phyloP scores from a whole-genome alignment of 192 early-diverging fungal genomes.

The Kappamyces sp. region DNA sequence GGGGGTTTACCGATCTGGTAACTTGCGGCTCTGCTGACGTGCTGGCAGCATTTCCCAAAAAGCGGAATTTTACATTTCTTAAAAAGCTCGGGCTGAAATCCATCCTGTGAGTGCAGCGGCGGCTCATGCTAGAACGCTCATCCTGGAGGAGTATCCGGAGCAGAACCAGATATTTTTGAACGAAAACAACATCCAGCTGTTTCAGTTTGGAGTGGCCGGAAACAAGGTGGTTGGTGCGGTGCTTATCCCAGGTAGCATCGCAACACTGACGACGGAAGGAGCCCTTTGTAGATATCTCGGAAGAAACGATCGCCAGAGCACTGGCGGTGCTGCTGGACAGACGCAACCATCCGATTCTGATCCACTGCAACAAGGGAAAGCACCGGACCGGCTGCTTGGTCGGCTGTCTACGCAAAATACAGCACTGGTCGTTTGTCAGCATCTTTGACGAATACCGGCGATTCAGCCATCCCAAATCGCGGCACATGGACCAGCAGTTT shows the following conservation, averaged over 20 bases:
- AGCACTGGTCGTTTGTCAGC: conserved; percentile 89
- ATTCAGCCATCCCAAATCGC: conserved; percentile 57
- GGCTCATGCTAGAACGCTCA: conserved; percentile 63
- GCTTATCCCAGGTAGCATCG: too few species aligned
- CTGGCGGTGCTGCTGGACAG: conserved; percentile 37
- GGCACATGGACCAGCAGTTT: conserved; percentile 56
- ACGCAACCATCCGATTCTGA: conserved; percentile 61
- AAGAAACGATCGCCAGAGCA: conserved; percentile 45
- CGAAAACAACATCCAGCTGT: conserved; percentile 76
- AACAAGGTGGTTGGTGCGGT: conserved; percentile 59
- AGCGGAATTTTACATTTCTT: conserved; percentile 90
- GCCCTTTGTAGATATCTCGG: conserved; percentile 50
- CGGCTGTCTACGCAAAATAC: conserved; percentile 90
- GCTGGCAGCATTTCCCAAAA: conserved; percentile 82
- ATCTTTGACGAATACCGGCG: conserved; percentile 98
- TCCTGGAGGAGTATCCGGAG: conserved; percentile 93
- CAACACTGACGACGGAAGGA: background rate
- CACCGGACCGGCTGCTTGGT: conserved; percentile 96
- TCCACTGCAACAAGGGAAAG: conserved; percentile 99
- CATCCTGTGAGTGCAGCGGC: conserved; percentile 60
- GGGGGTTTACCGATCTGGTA: conserved; percentile 73
- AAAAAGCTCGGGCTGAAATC: conserved; percentile 83
- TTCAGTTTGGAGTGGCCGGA: conserved; percentile 95
- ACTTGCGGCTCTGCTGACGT: too few species aligned
- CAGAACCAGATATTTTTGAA: conserved; percentile 89